Evolutionary conservation across 1,284 basidiomycete genomes (phyloP).

Genomic region (Papiliotrema fonsecae): DNA sequence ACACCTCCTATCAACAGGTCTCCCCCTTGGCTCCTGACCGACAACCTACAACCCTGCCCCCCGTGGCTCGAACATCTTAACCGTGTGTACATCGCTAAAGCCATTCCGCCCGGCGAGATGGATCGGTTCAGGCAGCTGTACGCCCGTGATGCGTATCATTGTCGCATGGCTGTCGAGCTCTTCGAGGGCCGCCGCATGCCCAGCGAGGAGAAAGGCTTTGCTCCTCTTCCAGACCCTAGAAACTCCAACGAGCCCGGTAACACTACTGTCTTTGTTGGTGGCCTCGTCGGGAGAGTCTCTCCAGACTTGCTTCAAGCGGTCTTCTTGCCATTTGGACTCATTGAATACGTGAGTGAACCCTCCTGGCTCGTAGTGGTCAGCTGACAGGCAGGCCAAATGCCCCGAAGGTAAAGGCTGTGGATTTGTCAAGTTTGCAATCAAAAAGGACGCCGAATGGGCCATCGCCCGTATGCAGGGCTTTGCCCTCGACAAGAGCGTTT

Average conservation of each 20-base stretch:
- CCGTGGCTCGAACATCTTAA: too few species aligned
- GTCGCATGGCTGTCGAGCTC: not conserved
- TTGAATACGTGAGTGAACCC: conserved; percentile 67
- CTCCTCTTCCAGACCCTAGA: conserved; percentile 1
- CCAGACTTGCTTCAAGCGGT: conserved; percentile 83
- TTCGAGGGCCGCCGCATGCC: not conserved
- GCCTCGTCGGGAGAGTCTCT: conserved; percentile 73
- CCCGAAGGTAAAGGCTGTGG: conserved; percentile 93
- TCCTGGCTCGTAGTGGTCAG: not conserved
- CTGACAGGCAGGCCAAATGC: conserved; percentile 69
- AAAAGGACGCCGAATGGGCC: conserved; percentile 75
- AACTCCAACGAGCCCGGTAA: conserved; percentile 77
- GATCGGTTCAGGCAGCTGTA: not conserved
- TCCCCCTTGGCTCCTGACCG: too few species aligned
- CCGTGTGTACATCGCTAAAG: not conserved
- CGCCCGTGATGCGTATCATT: not conserved
- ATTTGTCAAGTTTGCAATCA: conserved; percentile 84
- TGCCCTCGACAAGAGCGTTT: conserved; percentile 82
- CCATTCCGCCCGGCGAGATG: not conserved
- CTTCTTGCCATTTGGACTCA: conserved; percentile 83
- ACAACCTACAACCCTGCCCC: too few species aligned
- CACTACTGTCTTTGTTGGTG: conserved; percentile 88
- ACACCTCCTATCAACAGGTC: too few species aligned
- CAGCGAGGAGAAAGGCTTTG: conserved; percentile 1
- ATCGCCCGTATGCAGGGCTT: conserved; percentile 97